A percentile compares a stretch with the other conserved stretches of the same genome.
phyloP scores from a whole-genome alignment of 2,329 filamentous ascomycete species.

The Colletotrichum spinosum region DNA sequence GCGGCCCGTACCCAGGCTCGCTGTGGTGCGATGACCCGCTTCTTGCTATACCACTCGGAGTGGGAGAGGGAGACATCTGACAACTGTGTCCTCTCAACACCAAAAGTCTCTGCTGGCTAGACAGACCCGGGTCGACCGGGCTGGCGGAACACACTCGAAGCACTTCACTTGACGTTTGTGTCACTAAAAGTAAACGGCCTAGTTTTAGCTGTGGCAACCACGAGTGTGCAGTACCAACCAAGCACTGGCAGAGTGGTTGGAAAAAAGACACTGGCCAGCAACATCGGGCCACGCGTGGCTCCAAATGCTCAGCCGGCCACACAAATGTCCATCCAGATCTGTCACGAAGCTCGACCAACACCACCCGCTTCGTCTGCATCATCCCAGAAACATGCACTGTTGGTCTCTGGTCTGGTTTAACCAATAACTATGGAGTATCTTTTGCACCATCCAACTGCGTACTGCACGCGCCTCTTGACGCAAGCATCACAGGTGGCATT shows the following conservation, averaged over 20 bases:
- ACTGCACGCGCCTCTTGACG: slow-evolving; percentile 27
- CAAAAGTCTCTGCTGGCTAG: slow-evolving; percentile 21
- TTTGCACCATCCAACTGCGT: neutral
- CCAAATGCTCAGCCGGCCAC: no score
- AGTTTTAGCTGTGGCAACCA: no score
- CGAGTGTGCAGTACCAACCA: no score
- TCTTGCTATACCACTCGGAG: no score
- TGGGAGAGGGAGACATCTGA: no score
- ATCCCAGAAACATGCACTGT: slow-evolving; percentile 4
- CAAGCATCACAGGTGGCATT: slow-evolving; percentile 19
- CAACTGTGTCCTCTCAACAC: slow-evolving; percentile 32
- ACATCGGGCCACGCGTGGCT: neutral
- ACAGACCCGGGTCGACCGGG: slow-evolving; percentile 26
- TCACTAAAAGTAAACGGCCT: no score
- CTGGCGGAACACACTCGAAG: neutral
- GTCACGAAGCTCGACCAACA: slow-evolving; percentile 4
- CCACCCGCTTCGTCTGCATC: neutral
- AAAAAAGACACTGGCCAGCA: neutral
- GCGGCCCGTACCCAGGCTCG: no score
- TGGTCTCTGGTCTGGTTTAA: slow-evolving; percentile 3
- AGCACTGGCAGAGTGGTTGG: no score
- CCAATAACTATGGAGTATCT: slow-evolving; percentile 1
- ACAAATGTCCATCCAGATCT: neutral
- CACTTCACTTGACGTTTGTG: no score
- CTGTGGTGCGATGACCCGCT: no score